Percentiles rank a stretch among this genome's conserved stretches.
phyloP scores from a whole-genome alignment of 148 eudicot genomes.

The Vaccinium macrocarpon region DNA sequence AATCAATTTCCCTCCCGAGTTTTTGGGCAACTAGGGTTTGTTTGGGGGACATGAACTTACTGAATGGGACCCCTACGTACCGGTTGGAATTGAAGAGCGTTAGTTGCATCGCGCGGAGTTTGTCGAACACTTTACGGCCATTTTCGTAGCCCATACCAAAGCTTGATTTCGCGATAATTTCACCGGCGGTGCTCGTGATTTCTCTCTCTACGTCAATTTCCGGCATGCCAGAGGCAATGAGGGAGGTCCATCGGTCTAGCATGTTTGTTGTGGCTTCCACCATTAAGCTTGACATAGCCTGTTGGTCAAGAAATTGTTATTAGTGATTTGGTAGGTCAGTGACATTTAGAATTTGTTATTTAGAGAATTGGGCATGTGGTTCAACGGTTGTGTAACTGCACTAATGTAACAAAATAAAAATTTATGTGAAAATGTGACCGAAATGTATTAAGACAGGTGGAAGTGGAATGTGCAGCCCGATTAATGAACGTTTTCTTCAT shows the following conservation, averaged over 20 bases:
- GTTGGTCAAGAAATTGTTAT: not conserved
- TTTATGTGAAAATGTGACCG: no score
- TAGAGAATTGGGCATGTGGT: not conserved
- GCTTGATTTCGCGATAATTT: conserved; percentile 75
- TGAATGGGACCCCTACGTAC: conserved; percentile 79
- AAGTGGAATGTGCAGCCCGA: no score
- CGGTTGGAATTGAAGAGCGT: conserved; percentile 67
- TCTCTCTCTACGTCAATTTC: conserved; percentile 77
- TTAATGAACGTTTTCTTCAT: no score
- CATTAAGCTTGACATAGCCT: conserved; percentile 86
- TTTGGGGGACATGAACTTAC: conserved; percentile 42
- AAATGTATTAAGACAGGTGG: no score
- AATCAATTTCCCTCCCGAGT: conserved; percentile 70
- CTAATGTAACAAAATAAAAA: no score
- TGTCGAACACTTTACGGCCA: conserved; percentile 49
- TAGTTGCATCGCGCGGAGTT: conserved; percentile 61
- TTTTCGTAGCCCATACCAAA: conserved; percentile 61
- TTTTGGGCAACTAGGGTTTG: conserved; percentile 53
- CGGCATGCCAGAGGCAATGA: conserved; percentile 31
- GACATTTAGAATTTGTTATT: no score
- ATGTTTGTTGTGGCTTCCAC: conserved; percentile 61
- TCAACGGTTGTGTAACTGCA: not conserved
- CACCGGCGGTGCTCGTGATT: conserved; percentile 65
- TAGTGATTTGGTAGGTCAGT: no score
- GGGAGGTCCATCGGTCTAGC: conserved; percentile 56